These are phyloP conservation scores for Colletotrichum lindemuthianum DNA, from an alignment of 2,329 filamentous ascomycete species.

Conservation along the genomic window DNA sequence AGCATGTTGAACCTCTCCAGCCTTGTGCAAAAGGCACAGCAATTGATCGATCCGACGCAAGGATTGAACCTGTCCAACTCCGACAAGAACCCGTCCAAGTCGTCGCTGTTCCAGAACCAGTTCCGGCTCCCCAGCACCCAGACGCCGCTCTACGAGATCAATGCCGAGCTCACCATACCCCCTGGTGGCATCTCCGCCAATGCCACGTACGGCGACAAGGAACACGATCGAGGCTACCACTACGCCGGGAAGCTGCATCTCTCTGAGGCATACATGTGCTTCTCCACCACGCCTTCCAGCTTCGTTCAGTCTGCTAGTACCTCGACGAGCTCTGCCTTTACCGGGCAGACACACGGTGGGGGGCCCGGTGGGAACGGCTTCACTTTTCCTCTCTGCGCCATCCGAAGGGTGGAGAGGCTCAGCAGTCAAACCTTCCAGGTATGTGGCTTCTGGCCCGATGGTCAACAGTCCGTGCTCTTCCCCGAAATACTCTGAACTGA, in stretches of 20 bases:
- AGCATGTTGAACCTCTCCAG: slow-evolving; percentile 74
- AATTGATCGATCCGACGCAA: slow-evolving; percentile 90
- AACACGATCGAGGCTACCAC: slow-evolving; percentile 80
- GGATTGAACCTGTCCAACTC: slow-evolving; percentile 77
- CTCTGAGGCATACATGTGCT: slow-evolving; percentile 94
- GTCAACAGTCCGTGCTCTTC: slow-evolving; percentile 18
- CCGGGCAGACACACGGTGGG: slow-evolving; percentile 90
- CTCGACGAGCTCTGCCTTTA: slow-evolving; percentile 83
- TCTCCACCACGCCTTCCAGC: slow-evolving; percentile 91
- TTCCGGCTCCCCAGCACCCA: slow-evolving; percentile 95
- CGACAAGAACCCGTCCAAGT: slow-evolving; percentile 87
- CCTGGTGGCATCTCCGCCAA: slow-evolving; percentile 61
- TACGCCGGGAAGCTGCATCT: slow-evolving; percentile 94
- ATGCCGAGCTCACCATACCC: slow-evolving; percentile 90
- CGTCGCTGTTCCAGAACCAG: slow-evolving; percentile 92
- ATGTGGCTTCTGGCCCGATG: slow-evolving; percentile 33
- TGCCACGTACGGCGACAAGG: slow-evolving; percentile 75
- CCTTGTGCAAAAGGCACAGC: slow-evolving; percentile 95
- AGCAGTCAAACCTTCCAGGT: slow-evolving; percentile 89
- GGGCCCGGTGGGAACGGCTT: slow-evolving; percentile 96
- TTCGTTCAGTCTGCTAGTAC: slow-evolving; percentile 84
- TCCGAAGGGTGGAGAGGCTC: slow-evolving; percentile 89
- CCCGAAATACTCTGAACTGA: slow-evolving; percentile 14
- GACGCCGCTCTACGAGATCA: slow-evolving; percentile 94
- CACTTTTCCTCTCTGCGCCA: slow-evolving; percentile 90